Base-by-base conservation (phyloP, 495 filamentous ascomycete species). In the Penicillium steckii region DNA sequence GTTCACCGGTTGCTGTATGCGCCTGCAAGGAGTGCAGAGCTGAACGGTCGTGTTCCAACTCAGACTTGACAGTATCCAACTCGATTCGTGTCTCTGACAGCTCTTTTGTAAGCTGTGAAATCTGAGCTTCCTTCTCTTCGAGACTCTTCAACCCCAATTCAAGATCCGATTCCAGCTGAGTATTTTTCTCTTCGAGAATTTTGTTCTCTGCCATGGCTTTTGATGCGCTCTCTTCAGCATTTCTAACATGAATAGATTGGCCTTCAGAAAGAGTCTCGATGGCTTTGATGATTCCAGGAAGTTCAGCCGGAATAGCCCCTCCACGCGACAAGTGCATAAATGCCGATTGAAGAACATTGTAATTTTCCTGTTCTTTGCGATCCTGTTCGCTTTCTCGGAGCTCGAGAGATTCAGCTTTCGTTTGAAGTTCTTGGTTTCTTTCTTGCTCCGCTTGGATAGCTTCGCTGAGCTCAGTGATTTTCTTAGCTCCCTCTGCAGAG, bases 1-100 rank as follows among this genome's bases (percentile, higher is more conserved):
- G 90, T 61, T 91, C 88, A 26, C 88, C 90, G 33, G 88, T 85
- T 4, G 85, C 79, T 61, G 94, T 82, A 65, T 84, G 85, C 12
- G 72, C 71, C 48, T 87, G 81, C 24, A 95, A 73, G 13, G 81
- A 70, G 33, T 74, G 76, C 21, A 93, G 74, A 51, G 88, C 84
- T 8, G 76, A 70, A 22, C 85, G 83, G 45, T 87, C 83, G 26
- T 87, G 80, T 7, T 80, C 71, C 19, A 96, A 70, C 56, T 95
- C 88, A 17, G 69, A 68, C 47, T 83, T 76, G 17, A 91, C 68
- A 0, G 80, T 75, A 1, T 69, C 58, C 2, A 80, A 70, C 55
- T 83, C 83, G 4, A 81, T 80, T 50, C 78, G 78, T 53, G 85
- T 82, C 37, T 83, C 75, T 15, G 71, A 61, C 10, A 84, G 64